A percentile compares a stretch with the other conserved stretches of the same genome.
Conservation (phyloP, 768 basidiomycete genomes). For the Kwoniella sp. region DNA sequence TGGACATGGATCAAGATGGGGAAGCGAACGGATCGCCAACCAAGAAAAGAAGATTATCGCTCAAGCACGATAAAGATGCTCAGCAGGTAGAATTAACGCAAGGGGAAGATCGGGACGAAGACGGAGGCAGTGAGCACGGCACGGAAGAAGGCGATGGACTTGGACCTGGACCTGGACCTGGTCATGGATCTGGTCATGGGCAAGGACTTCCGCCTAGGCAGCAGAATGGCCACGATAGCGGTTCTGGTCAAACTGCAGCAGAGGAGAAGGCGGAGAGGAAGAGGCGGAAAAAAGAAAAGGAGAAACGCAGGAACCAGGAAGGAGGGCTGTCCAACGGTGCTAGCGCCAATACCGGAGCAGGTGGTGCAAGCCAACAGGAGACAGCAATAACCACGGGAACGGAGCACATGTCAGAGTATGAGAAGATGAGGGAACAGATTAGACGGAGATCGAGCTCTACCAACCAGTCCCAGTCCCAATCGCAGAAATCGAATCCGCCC, state of each 20-base stretch:
- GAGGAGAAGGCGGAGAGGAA: neutral
- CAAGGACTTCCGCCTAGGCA: neutral
- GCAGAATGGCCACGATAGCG: neutral
- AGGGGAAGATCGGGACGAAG: neutral
- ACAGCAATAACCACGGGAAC: no score
- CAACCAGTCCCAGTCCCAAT: neutral
- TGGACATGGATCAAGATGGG: neutral
- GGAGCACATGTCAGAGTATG: neutral
- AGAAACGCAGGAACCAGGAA: neutral
- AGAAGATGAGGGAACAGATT: neutral
- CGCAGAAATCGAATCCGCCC: neutral
- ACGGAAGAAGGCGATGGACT: neutral
- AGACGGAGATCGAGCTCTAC: neutral
- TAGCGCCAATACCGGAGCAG: neutral
- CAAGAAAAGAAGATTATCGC: conserved; percentile 10
- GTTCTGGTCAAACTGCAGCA: neutral
- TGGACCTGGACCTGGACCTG: neutral
- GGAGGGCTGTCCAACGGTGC: neutral
- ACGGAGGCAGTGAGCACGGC: neutral
- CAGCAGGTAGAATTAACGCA: neutral
- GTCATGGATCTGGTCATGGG: neutral
- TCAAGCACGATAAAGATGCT: neutral
- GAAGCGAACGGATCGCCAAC: conserved; percentile 8
- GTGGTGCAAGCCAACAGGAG: neutral
- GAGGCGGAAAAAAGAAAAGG: neutral